Conservation (phyloP, 1,139 yeast genomes). For the Nadsonia starkeyi-henricii region DNA sequence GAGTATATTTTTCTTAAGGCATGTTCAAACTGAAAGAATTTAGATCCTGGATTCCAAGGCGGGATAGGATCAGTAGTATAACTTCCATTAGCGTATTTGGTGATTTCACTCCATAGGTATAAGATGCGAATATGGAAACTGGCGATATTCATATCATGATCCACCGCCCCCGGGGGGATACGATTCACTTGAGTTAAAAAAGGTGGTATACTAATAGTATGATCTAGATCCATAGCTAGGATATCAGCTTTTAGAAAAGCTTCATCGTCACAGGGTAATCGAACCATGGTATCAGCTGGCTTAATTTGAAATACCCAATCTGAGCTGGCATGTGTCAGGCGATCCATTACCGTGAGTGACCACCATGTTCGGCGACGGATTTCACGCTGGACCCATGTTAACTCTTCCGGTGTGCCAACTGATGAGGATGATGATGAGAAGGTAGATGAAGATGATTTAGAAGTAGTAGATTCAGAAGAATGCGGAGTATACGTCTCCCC, state of each 20-base stretch:
- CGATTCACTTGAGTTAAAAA: neutral
- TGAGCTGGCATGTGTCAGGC: slow-evolving; percentile 25
- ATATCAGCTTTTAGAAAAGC: slow-evolving; percentile 12
- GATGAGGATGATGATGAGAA: neutral
- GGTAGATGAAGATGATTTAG: slow-evolving; percentile 1
- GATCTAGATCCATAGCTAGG: slow-evolving; percentile 5
- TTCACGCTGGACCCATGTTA: slow-evolving; percentile 24
- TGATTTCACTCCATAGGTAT: slow-evolving; percentile 16
- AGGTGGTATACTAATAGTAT: slow-evolving; percentile 1
- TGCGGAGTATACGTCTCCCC: slow-evolving; percentile 2
- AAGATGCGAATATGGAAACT: slow-evolving; percentile 14
- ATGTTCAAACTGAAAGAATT: slow-evolving; percentile 8
- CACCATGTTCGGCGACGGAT: slow-evolving; percentile 25
- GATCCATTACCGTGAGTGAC: slow-evolving; percentile 24
- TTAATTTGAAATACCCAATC: slow-evolving; percentile 19
- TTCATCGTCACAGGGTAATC: slow-evolving; percentile 23
- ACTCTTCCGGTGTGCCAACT: slow-evolving; percentile 7
- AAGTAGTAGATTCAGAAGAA: too few species aligned
- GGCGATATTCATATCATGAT: slow-evolving; percentile 6
- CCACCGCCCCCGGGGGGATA: neutral
- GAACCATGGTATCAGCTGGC: slow-evolving; percentile 16
- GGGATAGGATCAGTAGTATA: slow-evolving; percentile 14
- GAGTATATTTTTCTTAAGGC: slow-evolving; percentile 8
- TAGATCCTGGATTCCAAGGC: slow-evolving; percentile 16
- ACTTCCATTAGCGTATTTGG: slow-evolving; percentile 9